Evolutionary conservation across 1,139 yeast species (phyloP).

Genomic region (Blastobotrys apis): DNA sequence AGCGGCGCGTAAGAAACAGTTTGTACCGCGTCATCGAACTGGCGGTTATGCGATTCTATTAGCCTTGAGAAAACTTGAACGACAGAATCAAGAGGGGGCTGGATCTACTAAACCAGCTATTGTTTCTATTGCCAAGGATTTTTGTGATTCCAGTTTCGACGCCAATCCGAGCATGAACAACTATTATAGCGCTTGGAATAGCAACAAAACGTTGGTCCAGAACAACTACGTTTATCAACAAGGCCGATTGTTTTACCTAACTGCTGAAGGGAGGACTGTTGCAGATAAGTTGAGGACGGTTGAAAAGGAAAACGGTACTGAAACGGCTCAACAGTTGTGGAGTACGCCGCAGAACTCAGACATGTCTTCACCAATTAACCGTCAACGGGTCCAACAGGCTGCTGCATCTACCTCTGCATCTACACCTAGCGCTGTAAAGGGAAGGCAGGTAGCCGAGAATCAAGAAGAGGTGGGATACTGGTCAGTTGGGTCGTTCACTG

Average conservation of each 20-base stretch:
- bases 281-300: slow-evolving; percentile 55
- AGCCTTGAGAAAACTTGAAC: slow-evolving; percentile 55
- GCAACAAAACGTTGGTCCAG: slow-evolving; percentile 58
- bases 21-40: slow-evolving; percentile 72
- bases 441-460: not conserved
- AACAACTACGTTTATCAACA: slow-evolving; percentile 53
- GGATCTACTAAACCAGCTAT: slow-evolving; percentile 58
- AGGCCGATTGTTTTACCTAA: slow-evolving; percentile 55
- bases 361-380: not conserved
- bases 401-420: not conserved
- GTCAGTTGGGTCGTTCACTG: slow-evolving; percentile 52
- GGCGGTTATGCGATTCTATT: slow-evolving; percentile 85
- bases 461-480: slow-evolving; percentile 34
- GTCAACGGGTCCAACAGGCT: not conserved
- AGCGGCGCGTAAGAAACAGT: slow-evolving; percentile 40
- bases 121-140: slow-evolving; percentile 51
- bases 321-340: slow-evolving; percentile 11
- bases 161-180: slow-evolving; percentile 53
- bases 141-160: slow-evolving; percentile 62
- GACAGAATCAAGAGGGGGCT: slow-evolving; percentile 44
- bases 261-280: slow-evolving; percentile 66
- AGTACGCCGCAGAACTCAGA: slow-evolving; percentile 14
- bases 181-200: slow-evolving; percentile 75
- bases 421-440: not conserved
- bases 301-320: slow-evolving; percentile 31